These are phyloP conservation scores for Grifola frondosa DNA, from an alignment of 1,284 basidiomycete species.

Conservation along the genomic window DNA sequence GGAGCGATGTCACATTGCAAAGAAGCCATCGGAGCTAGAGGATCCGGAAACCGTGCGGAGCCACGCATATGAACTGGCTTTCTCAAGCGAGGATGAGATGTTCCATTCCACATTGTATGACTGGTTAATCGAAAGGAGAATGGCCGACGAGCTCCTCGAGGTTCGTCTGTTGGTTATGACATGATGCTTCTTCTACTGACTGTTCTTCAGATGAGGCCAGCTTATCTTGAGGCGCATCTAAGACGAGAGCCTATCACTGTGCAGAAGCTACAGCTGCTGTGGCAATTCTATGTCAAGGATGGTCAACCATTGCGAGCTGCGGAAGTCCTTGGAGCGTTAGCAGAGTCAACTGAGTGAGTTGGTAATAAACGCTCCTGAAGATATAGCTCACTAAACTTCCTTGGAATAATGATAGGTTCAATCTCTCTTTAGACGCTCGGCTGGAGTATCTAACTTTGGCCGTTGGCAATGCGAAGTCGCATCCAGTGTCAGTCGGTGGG, in stretches of 20 bases:
- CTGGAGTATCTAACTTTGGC: conserved; percentile 92
- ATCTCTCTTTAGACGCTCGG: conserved; percentile 68
- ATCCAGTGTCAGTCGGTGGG: conserved; percentile 74
- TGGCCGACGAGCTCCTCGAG: conserved; percentile 89
- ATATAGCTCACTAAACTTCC: background rate
- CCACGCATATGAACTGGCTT: conserved; percentile 81
- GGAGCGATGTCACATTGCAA: conserved; percentile 37
- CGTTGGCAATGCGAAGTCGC: conserved; percentile 93
- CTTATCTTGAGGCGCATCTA: conserved; percentile 87
- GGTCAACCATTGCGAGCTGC: conserved; percentile 86
- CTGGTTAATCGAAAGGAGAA: conserved; percentile 80
- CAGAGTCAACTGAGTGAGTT: conserved; percentile 81
- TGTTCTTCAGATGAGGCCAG: conserved; percentile 70
- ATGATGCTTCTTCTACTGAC: conserved; percentile 2
- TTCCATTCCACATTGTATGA: conserved; percentile 96
- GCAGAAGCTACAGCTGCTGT: conserved; percentile 86
- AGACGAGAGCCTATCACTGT: conserved; percentile 78
- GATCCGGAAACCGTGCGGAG: conserved; percentile 67
- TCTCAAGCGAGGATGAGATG: conserved; percentile 84
- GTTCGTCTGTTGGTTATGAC: conserved; percentile 41
- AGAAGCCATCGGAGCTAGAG: conserved; percentile 34
- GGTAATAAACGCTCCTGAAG: conserved; percentile 2
- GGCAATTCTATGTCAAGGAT: conserved; percentile 96
- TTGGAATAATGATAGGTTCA: conserved; percentile 63
- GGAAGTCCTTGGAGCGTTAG: conserved; percentile 82